Evolutionary conservation across 2,329 filamentous ascomycete species (phyloP), one percentile per base, ranked within the genome.

Genomic region (Scytalidium sp.): DNA sequence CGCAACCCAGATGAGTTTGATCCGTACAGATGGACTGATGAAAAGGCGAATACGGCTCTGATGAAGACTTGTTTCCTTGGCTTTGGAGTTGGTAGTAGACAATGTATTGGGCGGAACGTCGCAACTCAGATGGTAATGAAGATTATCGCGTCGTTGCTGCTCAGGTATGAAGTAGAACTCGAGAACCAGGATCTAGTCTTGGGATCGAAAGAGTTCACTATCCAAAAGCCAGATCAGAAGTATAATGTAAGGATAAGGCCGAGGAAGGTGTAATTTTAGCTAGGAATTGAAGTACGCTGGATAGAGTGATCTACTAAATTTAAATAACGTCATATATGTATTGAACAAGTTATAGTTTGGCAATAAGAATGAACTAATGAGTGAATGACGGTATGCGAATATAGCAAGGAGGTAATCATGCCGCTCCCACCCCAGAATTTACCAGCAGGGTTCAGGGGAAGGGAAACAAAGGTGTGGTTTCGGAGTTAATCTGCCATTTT

Each of bases 61-160:
- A 54, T 54, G 52, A 54, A 54, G 36, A 54, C 49, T 4, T 54
- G 49, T 41, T 54, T 54, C 23, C 46, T 54, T 11, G 52, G 46
- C 4, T 54, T 54, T 43, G 52, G 52, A 23, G 45, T 36, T 41
- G 49, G 52, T 2, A 51, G 42, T 19, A 36, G 52, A 13, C 52
- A 51, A 25, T 54, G 52, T 36, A 51, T 54, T n/a, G 52, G 52
- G 6, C 32, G 52, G 3, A 54, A 50, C 25, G 46, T 54, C 5
- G 51, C 51, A 21, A 54, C 43, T 3, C 51, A 54, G 27, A 50
- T 54, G 19, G 40, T 54, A 9, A 49, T 46, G 36, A 54, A 54
- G 17, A 54, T 54, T 48, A 54, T 54, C 22, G 51, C 51, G 3
- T 43, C 43, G 27, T 17, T 54, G 22, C 20, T 51, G 19, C 32